Base-by-base conservation (phyloP, 257 asterid species). In the Osmanthus fragrans region DNA sequence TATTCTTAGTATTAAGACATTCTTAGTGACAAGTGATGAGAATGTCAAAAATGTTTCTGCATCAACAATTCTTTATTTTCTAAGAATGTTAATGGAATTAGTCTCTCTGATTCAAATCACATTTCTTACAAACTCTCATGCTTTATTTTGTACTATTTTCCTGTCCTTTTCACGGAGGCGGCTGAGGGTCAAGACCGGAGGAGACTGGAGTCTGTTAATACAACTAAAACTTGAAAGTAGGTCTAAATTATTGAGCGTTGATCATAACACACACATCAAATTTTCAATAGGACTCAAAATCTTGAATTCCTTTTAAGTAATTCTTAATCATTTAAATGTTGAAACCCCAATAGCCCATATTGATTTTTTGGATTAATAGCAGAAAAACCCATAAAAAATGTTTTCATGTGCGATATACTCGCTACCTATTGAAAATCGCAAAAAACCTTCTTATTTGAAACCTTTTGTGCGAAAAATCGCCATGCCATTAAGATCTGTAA, bases 71-170 rank as follows among this genome's bases (percentile, higher is more conserved):
- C 19, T 73, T 56, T 54, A 19, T 36, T 87, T 58, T 74, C 69
- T 56, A 69, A 19, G 9, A 82, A 81, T 67, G 77, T 82, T 27
- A 84, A 73, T 74, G 49, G 82, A 80, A 77, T 70, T 84, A 58
- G 34, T 71, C 77, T 54, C 73, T 25, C 16, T 75, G 69, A 77
- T 78, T 60, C 68, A 63, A 63, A 63, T 83, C 65, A n/a, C 65
- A 45, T 80, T 15, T 19, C 36, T 33, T 39, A 0, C 23, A 21
- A 65, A 73, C 78, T 5, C 78, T 45, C 19, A 15, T 25, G 32
- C 34, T 21, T 63, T 10, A 25, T 6, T 25, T 60, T 60, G 32
- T 23, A 21, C 67, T 82, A n/a, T 76, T 9, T 21, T 37, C 21
- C 4, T n/a, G 12, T 23, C 29, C 13, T 21, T 60, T 7, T 7